Evolutionary conservation across 495 filamentous ascomycete species (phyloP).

Genomic region (Glarea lozoyensis): DNA sequence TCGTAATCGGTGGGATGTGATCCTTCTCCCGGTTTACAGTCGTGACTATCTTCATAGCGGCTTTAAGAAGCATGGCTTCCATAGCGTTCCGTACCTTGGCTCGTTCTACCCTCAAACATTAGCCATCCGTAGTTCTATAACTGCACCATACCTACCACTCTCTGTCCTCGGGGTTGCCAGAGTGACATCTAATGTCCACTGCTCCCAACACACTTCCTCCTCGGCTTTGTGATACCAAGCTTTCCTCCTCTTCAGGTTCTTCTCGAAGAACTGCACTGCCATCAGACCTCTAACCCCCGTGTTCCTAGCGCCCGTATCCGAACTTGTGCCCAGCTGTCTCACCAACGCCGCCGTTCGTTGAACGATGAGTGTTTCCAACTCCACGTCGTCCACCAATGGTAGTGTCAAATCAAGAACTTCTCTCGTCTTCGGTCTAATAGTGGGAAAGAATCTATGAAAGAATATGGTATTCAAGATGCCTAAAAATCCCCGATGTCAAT

Average conservation of each 20-base stretch:
- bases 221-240: slow-evolving; percentile 69
- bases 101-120: slow-evolving; percentile 55
- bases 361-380: slow-evolving; percentile 89
- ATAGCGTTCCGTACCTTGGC: slow-evolving; percentile 81
- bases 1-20: slow-evolving; percentile 95
- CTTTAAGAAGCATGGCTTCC: slow-evolving; percentile 74
- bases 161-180: slow-evolving; percentile 84
- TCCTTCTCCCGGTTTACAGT: slow-evolving; percentile 84
- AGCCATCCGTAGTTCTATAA: no score
- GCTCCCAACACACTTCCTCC: slow-evolving; percentile 95
- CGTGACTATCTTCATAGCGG: slow-evolving; percentile 78
- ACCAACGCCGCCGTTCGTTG: slow-evolving; percentile 70
- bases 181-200: slow-evolving; percentile 87
- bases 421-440: slow-evolving; percentile 71
- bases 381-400: slow-evolving; percentile 77
- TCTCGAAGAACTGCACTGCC: slow-evolving; percentile 91
- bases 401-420: slow-evolving; percentile 90
- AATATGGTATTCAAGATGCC: slow-evolving; percentile 95
- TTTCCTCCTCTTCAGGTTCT: slow-evolving; percentile 73
- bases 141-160: slow-evolving; percentile 70
- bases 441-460: slow-evolving; percentile 95
- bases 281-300: slow-evolving; percentile 66
- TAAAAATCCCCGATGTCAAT: slow-evolving; percentile 27
- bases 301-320: slow-evolving; percentile 33
- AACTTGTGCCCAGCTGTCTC: slow-evolving; percentile 47